phyloP scores from a whole-genome alignment of 1,284 basidiomycete species.

The Naganishia cerealis region DNA sequence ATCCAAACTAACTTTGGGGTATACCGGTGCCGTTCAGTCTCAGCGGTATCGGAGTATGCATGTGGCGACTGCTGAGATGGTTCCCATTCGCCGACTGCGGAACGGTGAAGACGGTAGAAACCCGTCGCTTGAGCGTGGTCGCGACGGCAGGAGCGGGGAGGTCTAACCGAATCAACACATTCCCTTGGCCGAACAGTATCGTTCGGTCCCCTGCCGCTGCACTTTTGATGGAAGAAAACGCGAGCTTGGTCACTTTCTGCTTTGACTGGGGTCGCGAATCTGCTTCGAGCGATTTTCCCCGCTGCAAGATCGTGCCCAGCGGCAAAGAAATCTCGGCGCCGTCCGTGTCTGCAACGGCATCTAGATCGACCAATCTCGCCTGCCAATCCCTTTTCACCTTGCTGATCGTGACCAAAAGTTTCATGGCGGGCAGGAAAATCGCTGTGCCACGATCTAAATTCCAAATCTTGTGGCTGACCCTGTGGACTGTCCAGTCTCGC shows the following conservation, averaged over 20 bases:
- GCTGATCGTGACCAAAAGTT: constrained; percentile 3
- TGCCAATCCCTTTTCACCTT: constrained; percentile 21
- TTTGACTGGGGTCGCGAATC: neutral
- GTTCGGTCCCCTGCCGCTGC: constrained; percentile 7
- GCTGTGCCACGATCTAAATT: constrained; percentile 5
- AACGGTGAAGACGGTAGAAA: constrained; percentile 12
- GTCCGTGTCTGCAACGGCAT: neutral
- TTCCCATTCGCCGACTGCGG: constrained; percentile 25
- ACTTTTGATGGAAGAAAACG: constrained; percentile 13
- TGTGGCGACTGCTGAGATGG: neutral
- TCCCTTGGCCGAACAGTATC: constrained; percentile 19
- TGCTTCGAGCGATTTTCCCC: neutral
- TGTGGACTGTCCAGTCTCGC: constrained; percentile 14
- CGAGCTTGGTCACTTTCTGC: neutral
- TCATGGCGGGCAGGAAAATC: constrained; percentile 5
- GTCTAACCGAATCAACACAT: constrained; percentile 10
- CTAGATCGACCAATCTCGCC: constrained; percentile 8
- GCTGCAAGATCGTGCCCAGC: neutral
- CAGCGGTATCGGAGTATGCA: constrained; percentile 16
- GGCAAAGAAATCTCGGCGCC: constrained; percentile 9
- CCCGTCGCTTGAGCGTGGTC: constrained; percentile 1
- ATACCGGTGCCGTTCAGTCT: constrained; percentile 25
- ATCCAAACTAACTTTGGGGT: neutral
- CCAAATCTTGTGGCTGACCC: constrained; percentile 6
- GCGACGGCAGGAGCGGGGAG: neutral